Percentiles rank a stretch among this genome's conserved stretches.
Evolutionary conservation across 495 filamentous ascomycete genomes (phyloP).

Genomic region (Penicillium egyptiacum): DNA sequence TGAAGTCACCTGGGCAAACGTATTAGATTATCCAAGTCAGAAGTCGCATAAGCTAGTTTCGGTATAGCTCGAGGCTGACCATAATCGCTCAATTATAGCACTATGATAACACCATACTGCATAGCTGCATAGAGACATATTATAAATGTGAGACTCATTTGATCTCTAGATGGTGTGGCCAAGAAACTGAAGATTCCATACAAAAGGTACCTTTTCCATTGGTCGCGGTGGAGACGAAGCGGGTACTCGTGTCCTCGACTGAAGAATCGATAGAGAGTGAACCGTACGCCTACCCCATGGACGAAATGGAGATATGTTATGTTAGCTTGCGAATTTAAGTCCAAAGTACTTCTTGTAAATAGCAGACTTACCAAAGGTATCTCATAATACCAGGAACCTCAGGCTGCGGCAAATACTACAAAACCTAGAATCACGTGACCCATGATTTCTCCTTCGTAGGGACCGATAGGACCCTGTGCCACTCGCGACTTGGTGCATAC

Average conservation of each 20-base stretch:
- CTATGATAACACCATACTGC: too few species aligned
- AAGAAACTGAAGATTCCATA: neutral
- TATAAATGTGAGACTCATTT: too few species aligned
- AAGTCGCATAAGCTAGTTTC: too few species aligned
- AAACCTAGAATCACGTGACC: constrained; percentile 6
- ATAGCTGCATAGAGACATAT: too few species aligned
- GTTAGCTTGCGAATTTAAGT: too few species aligned
- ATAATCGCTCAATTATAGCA: too few species aligned
- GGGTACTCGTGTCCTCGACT: neutral
- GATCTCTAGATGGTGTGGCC: neutral
- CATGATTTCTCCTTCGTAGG: constrained; percentile 4
- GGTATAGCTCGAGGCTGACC: too few species aligned
- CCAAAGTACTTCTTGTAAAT: neutral
- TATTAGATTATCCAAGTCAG: too few species aligned
- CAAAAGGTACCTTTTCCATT: neutral
- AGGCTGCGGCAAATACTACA: neutral
- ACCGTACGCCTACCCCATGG: neutral
- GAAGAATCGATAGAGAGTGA: neutral
- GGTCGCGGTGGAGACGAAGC: neutral
- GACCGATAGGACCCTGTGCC: constrained; percentile 5
- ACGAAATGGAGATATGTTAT: neutral
- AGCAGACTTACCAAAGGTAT: neutral
- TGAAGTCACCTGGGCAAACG: too few species aligned
- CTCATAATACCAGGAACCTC: neutral
- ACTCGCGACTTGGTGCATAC: constrained; percentile 23